Evolutionary conservation across 1,284 basidiomycete species (phyloP), one percentile per base, ranked within the genome.

Genomic region (Pascua sp.): DNA sequence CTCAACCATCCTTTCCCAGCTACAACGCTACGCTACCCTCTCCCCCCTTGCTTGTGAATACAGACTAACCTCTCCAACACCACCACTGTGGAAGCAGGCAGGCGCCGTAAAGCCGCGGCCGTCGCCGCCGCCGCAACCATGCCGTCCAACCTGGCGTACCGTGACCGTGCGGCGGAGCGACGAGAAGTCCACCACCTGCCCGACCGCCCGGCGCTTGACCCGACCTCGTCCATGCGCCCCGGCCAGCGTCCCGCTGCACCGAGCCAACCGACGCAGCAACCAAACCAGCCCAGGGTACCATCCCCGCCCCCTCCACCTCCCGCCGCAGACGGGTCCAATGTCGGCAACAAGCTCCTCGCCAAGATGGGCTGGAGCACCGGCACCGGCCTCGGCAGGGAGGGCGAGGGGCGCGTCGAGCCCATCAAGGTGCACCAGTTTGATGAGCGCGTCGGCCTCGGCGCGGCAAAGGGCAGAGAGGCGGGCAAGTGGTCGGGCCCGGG

Each of bases 281-380:
- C 11, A 16, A 43, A 3, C 47, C 24, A 38, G 40, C 43, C 48
- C 11, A 16, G 40, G 5, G 46, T 52, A 44, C 58, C 50, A 36
- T 44, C 55, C 0, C 80, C 65, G 11, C 60, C 70, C 1, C 60
- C 85, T 1, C 81, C 87, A 0, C 83, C 86, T 16, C 80, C 83
- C 3, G 89, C 83, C 2, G 79, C 88, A 68, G 91, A 95, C 67
- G 83, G 85, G 51, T 85, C 70, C 46, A 94, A 95, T 64, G 84
- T 91, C 10, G 92, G 92, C 11, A 93, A 94, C 72, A 91, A 91
- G 73, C 72, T 96, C 56, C 75, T 96, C 63, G 90, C 91, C 73
- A 91, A 93, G 83, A 95, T 96, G 92, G 92, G 93, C 0, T 96
- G 92, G 92, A 88, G 83, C 59, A 86, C 89, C 68, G 92, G 92